Percentiles rank a stretch among this genome's conserved stretches.
Evolutionary conservation across 768 basidiomycete genomes (phyloP).

Genomic region (Porphyrellus cyaneotinctus): DNA sequence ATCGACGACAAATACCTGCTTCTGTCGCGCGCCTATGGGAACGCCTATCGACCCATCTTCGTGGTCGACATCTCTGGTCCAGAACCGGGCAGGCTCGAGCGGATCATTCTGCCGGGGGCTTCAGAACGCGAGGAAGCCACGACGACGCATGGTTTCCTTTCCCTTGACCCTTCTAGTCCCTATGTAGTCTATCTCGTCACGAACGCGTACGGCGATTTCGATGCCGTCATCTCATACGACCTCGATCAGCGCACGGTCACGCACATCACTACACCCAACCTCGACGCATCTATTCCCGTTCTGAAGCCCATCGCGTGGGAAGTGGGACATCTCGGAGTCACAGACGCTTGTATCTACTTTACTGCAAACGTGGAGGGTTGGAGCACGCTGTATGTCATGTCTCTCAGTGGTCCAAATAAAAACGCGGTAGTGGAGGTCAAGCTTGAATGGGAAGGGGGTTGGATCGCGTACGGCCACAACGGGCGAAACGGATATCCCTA

Average conservation of each 20-base stretch:
- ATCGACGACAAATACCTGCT: constrained; percentile 38
- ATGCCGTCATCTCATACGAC: constrained; percentile 35
- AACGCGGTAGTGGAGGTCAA: constrained; percentile 32
- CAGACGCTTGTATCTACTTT: constrained; percentile 30
- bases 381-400: constrained; percentile 28
- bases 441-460: constrained; percentile 30
- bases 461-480: constrained; percentile 31
- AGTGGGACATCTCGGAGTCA: constrained; percentile 24
- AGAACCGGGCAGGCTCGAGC: constrained; percentile 21
- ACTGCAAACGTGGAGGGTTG: constrained; percentile 40
- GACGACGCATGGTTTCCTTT: constrained; percentile 24
- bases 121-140: constrained; percentile 32
- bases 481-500: constrained; percentile 31
- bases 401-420: constrained; percentile 27
- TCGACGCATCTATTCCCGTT: constrained; percentile 24
- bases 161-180: constrained; percentile 27
- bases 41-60: constrained; percentile 30
- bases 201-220: constrained; percentile 38
- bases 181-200: constrained; percentile 34
- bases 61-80: constrained; percentile 33
- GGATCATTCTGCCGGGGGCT: constrained; percentile 33
- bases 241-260: constrained; percentile 25
- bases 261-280: constrained; percentile 38
- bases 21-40: constrained; percentile 28
- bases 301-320: constrained; percentile 37